Percentiles rank a stretch among this genome's conserved stretches.
Evolutionary conservation across 148 eudicot genomes (phyloP).

Genomic region (Amaranthus hypochondriacus): DNA sequence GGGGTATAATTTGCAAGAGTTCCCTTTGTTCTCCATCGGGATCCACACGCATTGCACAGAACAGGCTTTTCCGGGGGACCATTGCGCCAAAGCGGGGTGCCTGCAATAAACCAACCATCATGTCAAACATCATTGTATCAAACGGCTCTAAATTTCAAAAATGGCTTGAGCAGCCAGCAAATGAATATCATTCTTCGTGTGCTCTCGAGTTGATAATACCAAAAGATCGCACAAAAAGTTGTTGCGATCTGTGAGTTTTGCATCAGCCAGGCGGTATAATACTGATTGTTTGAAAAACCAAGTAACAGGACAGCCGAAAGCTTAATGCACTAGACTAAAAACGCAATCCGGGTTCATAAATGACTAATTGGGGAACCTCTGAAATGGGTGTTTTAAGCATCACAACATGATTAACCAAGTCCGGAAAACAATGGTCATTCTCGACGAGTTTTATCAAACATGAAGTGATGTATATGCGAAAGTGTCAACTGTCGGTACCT

Average conservation of each 20-base stretch:
- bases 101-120: conserved; percentile 29
- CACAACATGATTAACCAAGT: background rate
- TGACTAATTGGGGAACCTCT: background rate
- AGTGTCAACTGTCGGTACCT: background rate
- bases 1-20: conserved; percentile 87
- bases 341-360: background rate
- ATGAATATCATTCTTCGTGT: background rate
- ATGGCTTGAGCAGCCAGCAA: background rate
- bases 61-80: conserved; percentile 99
- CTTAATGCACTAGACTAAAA: background rate
- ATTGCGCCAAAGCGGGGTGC: conserved; percentile 99
- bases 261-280: background rate
- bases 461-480: background rate
- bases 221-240: background rate
- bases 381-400: background rate
- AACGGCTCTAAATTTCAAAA: background rate
- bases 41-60: conserved; percentile 96
- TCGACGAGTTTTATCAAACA: background rate
- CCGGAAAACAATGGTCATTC: background rate
- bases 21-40: conserved; percentile 99
- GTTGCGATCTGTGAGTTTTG: background rate
- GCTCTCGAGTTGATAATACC: background rate
- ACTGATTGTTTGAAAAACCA: background rate
- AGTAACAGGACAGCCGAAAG: background rate
- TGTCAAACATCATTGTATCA: conserved; percentile 19